Percentiles rank a stretch among this genome's conserved stretches.
Conservation (phyloP, 192 early-diverging fungal species). For the Backusella sp. region DNA sequence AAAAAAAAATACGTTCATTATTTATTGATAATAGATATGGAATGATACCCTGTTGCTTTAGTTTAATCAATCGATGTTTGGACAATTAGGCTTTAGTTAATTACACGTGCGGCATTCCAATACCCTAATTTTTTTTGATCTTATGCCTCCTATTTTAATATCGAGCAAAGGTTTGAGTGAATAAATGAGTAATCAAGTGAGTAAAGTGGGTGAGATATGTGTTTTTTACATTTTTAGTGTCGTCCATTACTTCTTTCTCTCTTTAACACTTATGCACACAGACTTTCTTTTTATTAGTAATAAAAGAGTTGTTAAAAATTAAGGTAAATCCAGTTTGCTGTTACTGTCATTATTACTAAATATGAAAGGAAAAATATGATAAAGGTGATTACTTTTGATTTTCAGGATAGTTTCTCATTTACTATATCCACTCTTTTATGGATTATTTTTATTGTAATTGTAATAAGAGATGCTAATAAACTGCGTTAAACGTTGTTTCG, state of each 20-base stretch:
- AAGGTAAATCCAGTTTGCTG: neutral
- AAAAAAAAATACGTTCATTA: neutral
- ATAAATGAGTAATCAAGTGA: neutral
- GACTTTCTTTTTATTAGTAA: neutral
- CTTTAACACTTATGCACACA: neutral
- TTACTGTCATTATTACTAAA: neutral
- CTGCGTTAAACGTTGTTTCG: neutral
- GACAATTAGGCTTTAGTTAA: neutral
- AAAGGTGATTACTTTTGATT: neutral
- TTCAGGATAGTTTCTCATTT: neutral
- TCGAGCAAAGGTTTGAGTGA: neutral
- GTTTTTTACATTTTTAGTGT: neutral
- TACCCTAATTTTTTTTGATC: neutral
- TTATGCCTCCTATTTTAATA: constrained; percentile 9
- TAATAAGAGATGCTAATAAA: neutral
- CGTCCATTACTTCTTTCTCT: neutral
- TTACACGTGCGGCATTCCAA: constrained; percentile 4
- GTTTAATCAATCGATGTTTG: constrained; percentile 4
- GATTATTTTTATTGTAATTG: neutral
- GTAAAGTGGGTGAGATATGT: neutral
- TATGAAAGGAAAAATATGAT: neutral
- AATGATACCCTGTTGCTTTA: neutral
- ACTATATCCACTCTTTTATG: neutral
- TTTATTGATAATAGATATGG: neutral
- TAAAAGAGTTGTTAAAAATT: neutral